phyloP scores from a whole-genome alignment of 192 early-diverging fungal species.

The Backusella mclennaniae region DNA sequence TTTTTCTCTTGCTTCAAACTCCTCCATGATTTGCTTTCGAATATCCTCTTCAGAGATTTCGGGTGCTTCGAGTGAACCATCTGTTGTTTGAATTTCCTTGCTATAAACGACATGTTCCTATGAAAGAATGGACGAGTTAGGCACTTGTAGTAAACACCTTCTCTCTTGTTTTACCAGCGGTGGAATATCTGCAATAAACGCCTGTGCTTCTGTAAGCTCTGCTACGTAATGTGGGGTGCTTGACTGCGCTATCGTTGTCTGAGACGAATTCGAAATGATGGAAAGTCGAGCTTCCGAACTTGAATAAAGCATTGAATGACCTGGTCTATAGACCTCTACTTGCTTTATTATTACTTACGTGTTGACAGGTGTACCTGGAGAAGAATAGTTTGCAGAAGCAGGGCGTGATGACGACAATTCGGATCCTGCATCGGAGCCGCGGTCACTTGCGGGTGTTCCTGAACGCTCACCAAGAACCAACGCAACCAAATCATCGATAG shows the following conservation, averaged over 20 bases:
- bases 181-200: slow-evolving; percentile 83
- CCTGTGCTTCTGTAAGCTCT: slow-evolving; percentile 69
- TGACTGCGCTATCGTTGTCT: not conserved
- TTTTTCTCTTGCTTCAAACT: slow-evolving; percentile 57
- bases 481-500: slow-evolving; percentile 86
- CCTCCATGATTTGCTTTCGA: slow-evolving; percentile 58
- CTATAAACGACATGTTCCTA: slow-evolving; percentile 85
- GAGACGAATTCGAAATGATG: slow-evolving; percentile 16
- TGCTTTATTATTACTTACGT: slow-evolving; percentile 3
- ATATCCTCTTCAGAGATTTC: slow-evolving; percentile 51
- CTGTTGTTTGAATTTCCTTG: slow-evolving; percentile 82
- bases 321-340: no score
- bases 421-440: slow-evolving; percentile 44
- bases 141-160: no score
- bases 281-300: slow-evolving; percentile 6
- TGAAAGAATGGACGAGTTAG: not conserved
- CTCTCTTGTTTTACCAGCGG: slow-evolving; percentile 56
- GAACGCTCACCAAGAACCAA: slow-evolving; percentile 76
- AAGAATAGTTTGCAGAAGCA: slow-evolving; percentile 32
- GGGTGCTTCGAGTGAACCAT: slow-evolving; percentile 51
- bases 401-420: slow-evolving; percentile 44
- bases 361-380: slow-evolving; percentile 29
- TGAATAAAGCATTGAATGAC: not conserved
- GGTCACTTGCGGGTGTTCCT: slow-evolving; percentile 41
- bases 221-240: slow-evolving; percentile 39